Conservation (phyloP, 2,329 filamentous ascomycete genomes). For the Paraconiothyrium sp. region DNA sequence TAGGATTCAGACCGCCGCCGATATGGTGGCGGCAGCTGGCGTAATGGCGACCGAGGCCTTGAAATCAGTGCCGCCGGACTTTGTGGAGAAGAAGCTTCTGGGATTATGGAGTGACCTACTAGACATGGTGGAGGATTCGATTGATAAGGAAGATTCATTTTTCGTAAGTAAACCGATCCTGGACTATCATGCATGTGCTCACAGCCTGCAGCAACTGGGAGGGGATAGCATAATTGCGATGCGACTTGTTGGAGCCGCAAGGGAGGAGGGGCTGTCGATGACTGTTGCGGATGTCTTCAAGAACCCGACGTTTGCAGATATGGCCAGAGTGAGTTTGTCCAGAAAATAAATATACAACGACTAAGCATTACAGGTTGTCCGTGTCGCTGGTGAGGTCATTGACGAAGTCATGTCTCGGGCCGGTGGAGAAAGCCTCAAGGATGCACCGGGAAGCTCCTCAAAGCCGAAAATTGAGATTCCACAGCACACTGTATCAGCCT, state of each 20-base stretch:
- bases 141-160: conserved; percentile 45
- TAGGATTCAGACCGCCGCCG: conserved; percentile 41
- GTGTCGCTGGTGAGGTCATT: conserved; percentile 46
- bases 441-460: conserved; percentile 25
- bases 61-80: conserved; percentile 39
- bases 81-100: conserved; percentile 46
- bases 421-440: conserved; percentile 34
- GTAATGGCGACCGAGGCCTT: conserved; percentile 42
- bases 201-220: conserved; percentile 34
- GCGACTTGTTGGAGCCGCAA: conserved; percentile 44
- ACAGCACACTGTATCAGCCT: conserved; percentile 34
- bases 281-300: conserved; percentile 48
- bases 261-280: conserved; percentile 45
- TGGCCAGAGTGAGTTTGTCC: conserved; percentile 36
- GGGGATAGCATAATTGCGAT: conserved; percentile 48
- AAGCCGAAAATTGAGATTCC: conserved; percentile 26
- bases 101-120: conserved; percentile 43
- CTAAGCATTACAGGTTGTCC: conserved; percentile 39
- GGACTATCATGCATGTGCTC: conserved; percentile 8
- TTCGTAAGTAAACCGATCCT: conserved; percentile 31
- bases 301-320: conserved; percentile 45
- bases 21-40: conserved; percentile 45
- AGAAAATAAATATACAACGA: background rate
- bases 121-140: conserved; percentile 45
- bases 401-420: conserved; percentile 47